A percentile compares a stretch with the other conserved stretches of the same genome.
Evolutionary conservation across 2,329 filamentous ascomycete genomes (phyloP).

Genomic region (Oidium heveae): DNA sequence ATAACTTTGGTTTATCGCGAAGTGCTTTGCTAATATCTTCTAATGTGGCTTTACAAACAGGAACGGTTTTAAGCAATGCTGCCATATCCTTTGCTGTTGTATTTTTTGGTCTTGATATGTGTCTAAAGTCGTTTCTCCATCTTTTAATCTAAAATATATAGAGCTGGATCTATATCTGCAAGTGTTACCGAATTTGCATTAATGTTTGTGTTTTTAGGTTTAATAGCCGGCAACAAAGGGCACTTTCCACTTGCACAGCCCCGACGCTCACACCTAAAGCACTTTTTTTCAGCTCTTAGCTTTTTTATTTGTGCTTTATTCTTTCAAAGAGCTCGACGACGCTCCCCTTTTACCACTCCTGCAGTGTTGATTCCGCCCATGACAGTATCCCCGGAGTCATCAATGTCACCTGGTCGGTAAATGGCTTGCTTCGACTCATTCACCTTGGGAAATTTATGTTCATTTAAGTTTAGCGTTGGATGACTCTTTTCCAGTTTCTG

Average conservation of each 20-base stretch:
- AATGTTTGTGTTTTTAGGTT: background rate
- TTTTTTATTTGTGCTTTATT: background rate
- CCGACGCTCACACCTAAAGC: background rate
- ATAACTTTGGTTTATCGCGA: no score
- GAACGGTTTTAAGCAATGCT: background rate
- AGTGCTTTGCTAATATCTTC: background rate
- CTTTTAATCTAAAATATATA: no score
- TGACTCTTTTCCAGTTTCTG: background rate
- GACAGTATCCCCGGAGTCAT: conserved; percentile 1
- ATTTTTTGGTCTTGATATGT: background rate
- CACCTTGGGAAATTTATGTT: background rate
- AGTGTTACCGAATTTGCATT: background rate
- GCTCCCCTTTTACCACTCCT: background rate
- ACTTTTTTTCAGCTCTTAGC: background rate
- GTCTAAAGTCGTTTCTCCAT: no score
- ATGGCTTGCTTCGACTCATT: background rate
- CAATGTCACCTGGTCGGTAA: background rate
- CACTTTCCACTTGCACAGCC: background rate
- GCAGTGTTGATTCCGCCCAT: background rate
- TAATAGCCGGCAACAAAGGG: background rate
- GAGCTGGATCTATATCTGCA: background rate
- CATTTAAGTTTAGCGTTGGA: background rate
- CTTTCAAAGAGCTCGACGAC: background rate
- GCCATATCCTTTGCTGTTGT: background rate
- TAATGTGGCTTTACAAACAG: background rate